Base-by-base conservation (phyloP, 1,284 basidiomycete species). In the Ceratobasidium sp. region DNA sequence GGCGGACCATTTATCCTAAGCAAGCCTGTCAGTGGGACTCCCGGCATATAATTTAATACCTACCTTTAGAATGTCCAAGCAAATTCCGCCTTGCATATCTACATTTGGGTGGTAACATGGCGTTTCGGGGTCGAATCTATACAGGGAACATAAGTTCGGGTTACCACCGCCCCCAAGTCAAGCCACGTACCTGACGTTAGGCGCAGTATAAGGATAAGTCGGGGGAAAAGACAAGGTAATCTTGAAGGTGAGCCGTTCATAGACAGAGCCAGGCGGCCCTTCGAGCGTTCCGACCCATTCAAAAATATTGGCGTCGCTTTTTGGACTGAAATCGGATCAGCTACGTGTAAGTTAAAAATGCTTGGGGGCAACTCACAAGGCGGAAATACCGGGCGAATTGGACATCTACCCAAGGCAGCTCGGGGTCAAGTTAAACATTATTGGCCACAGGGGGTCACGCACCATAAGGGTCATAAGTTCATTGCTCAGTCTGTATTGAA, bases 91-190 rank as follows among this genome's bases (percentile, higher is more conserved):
- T 19, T 82, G 84, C 75, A 94, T 86, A 80, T 94, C 93, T 54
- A 95, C 92, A 78, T 95, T 95, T 13, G 92, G 92, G 78, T 94
- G 92, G 82, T 88, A 95, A 83, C 92, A 94, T 4, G 92, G 91
- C 2, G 92, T 90, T 37, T 69, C 75, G 4, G 76, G 74, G 74
- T 92, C 91, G 77, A 92, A 93, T 6, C 66, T 69, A 31, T 14
- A 8, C 22, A 31, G 2, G 13, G 29, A 6, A 4, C 7, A 43
- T n/a, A 56, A 22, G 13, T 7, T 27, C 24, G 14, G 2, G 51
- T 34, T 3, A 16, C 16, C 7, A 37, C 5, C 2, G 4, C 2
- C 14, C 29, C 31, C 5, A 13, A n/a, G 46, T 27, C 27, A 27
- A 29, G 37, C 89, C 16, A 78, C 78, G 68, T 81, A 82, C 39